These are phyloP conservation scores for Vicia villosa DNA, from an alignment of 306 rosid species.

Conservation along the genomic window DNA sequence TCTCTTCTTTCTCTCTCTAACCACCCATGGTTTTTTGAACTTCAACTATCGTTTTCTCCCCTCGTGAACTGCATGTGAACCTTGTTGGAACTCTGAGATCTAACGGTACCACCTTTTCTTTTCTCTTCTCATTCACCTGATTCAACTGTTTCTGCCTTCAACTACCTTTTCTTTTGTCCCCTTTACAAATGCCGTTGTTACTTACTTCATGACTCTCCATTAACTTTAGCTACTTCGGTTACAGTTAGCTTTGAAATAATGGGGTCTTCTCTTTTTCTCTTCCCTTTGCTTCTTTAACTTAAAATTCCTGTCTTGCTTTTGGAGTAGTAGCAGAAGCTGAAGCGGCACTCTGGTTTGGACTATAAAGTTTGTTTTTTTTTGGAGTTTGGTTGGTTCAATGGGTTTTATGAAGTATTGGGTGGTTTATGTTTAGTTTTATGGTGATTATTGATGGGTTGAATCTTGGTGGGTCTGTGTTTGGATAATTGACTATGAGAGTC, in stretches of 20 bases:
- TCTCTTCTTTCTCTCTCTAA: background rate
- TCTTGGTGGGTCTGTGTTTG: no score
- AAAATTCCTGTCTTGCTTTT: conserved; percentile 40
- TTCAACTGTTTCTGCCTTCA: conserved; percentile 48
- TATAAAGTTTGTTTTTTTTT: conserved; percentile 33
- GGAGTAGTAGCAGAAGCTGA: background rate
- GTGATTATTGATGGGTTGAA: no score
- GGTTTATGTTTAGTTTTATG: no score
- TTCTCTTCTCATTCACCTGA: conserved; percentile 73
- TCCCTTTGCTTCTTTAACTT: conserved; percentile 35
- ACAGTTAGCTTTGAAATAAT: conserved; percentile 42
- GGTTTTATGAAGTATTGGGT: no score
- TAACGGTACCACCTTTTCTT: conserved; percentile 50
- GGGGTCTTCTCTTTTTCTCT: conserved; percentile 47
- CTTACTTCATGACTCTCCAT: conserved; percentile 18
- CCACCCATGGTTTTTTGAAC: conserved; percentile 32
- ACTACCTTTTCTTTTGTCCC: no score
- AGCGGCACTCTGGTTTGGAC: conserved; percentile 12
- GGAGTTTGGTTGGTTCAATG: conserved; percentile 18
- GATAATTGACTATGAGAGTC: conserved; percentile 43
- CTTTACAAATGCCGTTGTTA: conserved; percentile 38
- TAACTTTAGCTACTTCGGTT: conserved; percentile 33
- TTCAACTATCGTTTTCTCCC: conserved; percentile 52
- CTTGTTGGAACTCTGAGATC: conserved; percentile 66
- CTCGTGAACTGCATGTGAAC: conserved; percentile 91